Base-by-base conservation (phyloP, 108 stramenopile species). In the Cyclostephanos invisitatus region DNA sequence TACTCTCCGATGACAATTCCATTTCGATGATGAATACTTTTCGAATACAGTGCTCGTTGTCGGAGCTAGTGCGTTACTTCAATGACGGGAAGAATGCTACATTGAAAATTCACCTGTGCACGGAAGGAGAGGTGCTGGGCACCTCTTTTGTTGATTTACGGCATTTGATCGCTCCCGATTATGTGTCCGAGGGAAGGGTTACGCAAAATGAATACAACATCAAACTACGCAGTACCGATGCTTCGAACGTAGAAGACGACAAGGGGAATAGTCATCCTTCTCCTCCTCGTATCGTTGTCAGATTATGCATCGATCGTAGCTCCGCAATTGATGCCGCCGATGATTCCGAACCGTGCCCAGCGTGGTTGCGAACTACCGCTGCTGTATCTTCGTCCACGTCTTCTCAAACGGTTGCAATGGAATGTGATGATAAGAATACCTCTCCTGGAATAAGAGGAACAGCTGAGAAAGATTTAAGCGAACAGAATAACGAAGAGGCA, bases 51-150 rank as follows among this genome's bases (percentile, higher is more conserved):
- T 56, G 62, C 35, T 75, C 75, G 27, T 25, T 63, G 9, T n/a
- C 20, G 7, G 78, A 79, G 15, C 35, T 79, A 51, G 25, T 48
- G 36, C 24, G 42, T 29, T 51, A 79, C 57, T 79, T 73, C 40
- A n/a, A 50, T 2, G 67, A 72, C 29, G 68, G 55, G 62, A 72
- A 79, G 72, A 67, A 75, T 63, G 0, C 40, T 2, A 50, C 51
- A 7, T 68, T 79, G 72, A 62, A 55, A 15, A 50, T 79, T 32
- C 64, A 79, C 67, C 38, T 79, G 17, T 79, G 78, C 46, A 79
- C 67, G 7, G 59, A 56, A 15, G 72, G 67, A 25, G 44, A 68
- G 27, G 67, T 79, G 28, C 29, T 79, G 14, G 78, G 72, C 10
- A 79, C 72, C 0, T 66, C 78, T 5, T 10, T 38, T 67, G 55